phyloP scores from a whole-genome alignment of 768 basidiomycete genomes.

The Steccherinum ochraceum region DNA sequence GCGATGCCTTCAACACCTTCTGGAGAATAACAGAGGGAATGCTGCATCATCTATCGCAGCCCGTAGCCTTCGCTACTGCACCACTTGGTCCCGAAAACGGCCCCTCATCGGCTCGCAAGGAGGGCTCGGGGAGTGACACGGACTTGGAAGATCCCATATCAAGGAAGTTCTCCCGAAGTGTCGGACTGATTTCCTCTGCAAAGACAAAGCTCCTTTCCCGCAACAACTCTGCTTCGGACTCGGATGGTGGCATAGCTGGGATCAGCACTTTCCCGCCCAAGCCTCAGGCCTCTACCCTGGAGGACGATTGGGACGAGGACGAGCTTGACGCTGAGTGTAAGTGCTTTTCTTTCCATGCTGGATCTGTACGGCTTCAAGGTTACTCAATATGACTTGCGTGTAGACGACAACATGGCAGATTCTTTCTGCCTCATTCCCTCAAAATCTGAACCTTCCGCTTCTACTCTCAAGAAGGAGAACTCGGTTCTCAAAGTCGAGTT shows the following conservation, averaged over 20 bases:
- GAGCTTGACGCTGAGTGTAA: slow-evolving; percentile 59
- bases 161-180: slow-evolving; percentile 44
- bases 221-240: slow-evolving; percentile 19
- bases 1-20: slow-evolving; percentile 84
- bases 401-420: slow-evolving; percentile 68
- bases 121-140: slow-evolving; percentile 56
- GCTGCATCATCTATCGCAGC: slow-evolving; percentile 79
- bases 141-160: slow-evolving; percentile 62
- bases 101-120: slow-evolving; percentile 23
- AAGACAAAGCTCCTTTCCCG: slow-evolving; percentile 23
- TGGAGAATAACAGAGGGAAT: slow-evolving; percentile 87
- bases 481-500: slow-evolving; percentile 53
- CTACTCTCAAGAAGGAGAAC: slow-evolving; percentile 63
- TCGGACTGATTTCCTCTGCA: slow-evolving; percentile 25
- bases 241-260: slow-evolving; percentile 11
- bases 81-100: slow-evolving; percentile 49
- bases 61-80: slow-evolving; percentile 76
- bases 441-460: slow-evolving; percentile 43
- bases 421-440: slow-evolving; percentile 75
- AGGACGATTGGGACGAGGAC: slow-evolving; percentile 56
- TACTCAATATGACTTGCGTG: neutral
- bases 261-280: slow-evolving; percentile 23
- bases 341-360: slow-evolving; percentile 12
- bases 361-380: neutral
- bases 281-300: slow-evolving; percentile 12